Evolutionary conservation across 805 yeast species (phyloP), one percentile per base, ranked within the genome.

Genomic region (Pichia deserticola): DNA sequence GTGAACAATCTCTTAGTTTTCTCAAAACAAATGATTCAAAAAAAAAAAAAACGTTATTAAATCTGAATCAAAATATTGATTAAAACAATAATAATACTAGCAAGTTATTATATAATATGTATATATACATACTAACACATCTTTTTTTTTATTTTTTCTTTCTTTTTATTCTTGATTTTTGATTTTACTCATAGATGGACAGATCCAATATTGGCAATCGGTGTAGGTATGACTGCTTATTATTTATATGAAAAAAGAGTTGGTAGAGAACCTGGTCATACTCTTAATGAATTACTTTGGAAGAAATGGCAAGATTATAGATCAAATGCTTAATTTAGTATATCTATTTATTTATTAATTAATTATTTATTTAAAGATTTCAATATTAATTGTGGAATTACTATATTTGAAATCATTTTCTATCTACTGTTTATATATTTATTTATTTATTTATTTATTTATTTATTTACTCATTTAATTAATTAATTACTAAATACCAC

Each of bases 171-270:
- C 37, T 54, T 51, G 25, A 54, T 45, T 9, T 30, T 33, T 12
- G 7, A n/a, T 15, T 15, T 27, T 20, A 20, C 25, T 9, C 7
- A 43, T 36, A 43, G 45, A 43, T 67, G 71, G 54, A 61, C 76
- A 9, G 95, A 86, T 61, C 89, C 92, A 5, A 30, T 82, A 3
- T 75, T 83, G 54, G 90, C 85, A 3, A 58, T 84, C 3, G 60
- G 72, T 0, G 73, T 84, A 2, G 95, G 95, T 1, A 72, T 76
- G 0, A 65, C 76, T 7, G 79, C 89, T 5, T 86, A 81, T 62
- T 82, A 77, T 54, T 66, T 81, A 9, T 81, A 82, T 55, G 95
- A 86, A 60, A 66, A 61, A 51, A 71, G 86, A 56, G 72, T 72
- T 1, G 78, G 77, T 3, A 71, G 86, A 55, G 73, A 73, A 35